These are phyloP conservation scores for Apium graveolens DNA, from an alignment of 129 eudicot species.

Conservation along the genomic window DNA sequence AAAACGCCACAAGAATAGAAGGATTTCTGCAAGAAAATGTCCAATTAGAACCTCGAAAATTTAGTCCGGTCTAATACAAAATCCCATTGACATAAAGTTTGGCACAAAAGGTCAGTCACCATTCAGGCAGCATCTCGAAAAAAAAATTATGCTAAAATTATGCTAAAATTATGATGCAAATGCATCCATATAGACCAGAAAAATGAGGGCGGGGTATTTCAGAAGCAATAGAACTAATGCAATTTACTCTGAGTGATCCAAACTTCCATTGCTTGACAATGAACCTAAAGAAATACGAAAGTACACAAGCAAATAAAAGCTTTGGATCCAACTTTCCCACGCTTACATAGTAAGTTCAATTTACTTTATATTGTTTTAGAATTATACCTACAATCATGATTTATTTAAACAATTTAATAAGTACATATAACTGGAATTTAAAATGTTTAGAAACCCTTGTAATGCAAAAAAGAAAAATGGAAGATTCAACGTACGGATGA, in stretches of 20 bases:
- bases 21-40: constrained; percentile 27
- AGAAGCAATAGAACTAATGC: not conserved
- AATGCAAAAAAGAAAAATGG: not conserved
- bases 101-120: not conserved
- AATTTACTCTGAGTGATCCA: not conserved
- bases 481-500: constrained; percentile 40
- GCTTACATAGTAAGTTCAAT: not conserved
- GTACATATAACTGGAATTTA: not conserved
- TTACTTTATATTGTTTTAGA: not conserved
- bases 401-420: not conserved
- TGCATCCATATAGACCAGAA: not conserved
- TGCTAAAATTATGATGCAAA: not conserved
- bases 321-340: not conserved
- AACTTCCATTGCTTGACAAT: not conserved
- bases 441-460: not conserved
- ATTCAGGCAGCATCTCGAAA: not conserved
- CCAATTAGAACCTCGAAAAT: not conserved
- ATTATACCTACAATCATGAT: not conserved
- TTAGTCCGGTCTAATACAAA: not conserved
- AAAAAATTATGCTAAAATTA: not conserved
- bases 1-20: constrained; percentile 47
- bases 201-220: not conserved
- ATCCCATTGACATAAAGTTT: not conserved
- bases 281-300: not conserved
- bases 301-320: not conserved